A percentile compares a stretch with the other conserved stretches of the same genome.
phyloP scores from a whole-genome alignment of 2,329 filamentous ascomycete genomes.

The Xylaria sp. region DNA sequence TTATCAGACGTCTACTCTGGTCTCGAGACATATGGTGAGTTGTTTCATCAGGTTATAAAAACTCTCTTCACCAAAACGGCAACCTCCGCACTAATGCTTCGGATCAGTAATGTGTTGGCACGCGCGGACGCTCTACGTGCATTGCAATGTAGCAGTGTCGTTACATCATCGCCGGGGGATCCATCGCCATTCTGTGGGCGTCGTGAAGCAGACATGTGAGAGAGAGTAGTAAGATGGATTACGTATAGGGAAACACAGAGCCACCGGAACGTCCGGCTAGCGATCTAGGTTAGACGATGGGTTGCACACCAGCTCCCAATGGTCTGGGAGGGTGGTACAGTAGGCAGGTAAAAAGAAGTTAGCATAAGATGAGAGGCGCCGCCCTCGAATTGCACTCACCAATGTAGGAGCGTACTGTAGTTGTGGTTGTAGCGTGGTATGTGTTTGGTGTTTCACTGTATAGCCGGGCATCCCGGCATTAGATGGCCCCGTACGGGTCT shows the following conservation, averaged over 20 bases:
- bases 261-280: neutral
- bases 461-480: neutral
- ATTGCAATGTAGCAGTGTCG: neutral
- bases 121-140: neutral
- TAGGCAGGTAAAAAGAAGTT: neutral
- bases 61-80: neutral
- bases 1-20: neutral
- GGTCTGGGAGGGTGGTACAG: conserved; percentile 11
- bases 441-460: conserved; percentile 6
- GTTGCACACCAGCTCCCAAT: conserved; percentile 9
- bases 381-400: conserved; percentile 7
- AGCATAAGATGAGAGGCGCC: neutral
- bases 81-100: neutral
- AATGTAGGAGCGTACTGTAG: neutral
- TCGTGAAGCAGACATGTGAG: neutral
- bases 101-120: neutral
- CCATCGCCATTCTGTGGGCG: conserved; percentile 3
- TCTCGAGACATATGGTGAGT: neutral
- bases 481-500: neutral
- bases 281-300: neutral
- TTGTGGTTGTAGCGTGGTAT: neutral
- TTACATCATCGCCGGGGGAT: conserved; percentile 6
- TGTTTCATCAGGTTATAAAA: neutral
- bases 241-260: neutral
- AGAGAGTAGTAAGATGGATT: neutral